These are phyloP conservation scores for Gaertneriomyces sp. DNA, from an alignment of 192 early-diverging fungal genomes.

Conservation along the genomic window DNA sequence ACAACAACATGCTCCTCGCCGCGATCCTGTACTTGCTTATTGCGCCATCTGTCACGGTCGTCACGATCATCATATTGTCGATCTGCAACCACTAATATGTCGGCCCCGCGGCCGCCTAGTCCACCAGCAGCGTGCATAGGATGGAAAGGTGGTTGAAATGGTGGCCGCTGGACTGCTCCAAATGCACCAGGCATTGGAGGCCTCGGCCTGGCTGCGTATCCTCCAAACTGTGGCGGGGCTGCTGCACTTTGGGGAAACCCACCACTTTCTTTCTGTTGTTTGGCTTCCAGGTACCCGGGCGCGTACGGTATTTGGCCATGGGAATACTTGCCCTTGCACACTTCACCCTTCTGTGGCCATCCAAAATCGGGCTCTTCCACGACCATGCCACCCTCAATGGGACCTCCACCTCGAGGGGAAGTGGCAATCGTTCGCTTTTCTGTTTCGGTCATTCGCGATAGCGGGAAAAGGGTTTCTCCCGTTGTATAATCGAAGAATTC, in stretches of 20 bases:
- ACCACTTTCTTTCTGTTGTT: constrained; percentile 5
- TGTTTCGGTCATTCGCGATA: constrained; percentile 40
- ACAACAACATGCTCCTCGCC: constrained; percentile 32
- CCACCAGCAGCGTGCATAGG: constrained; percentile 1
- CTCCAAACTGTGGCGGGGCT: neutral
- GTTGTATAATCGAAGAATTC: constrained; percentile 46
- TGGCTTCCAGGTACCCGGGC: constrained; percentile 10
- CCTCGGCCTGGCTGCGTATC: neutral
- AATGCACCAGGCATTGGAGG: neutral
- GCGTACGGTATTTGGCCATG: constrained; percentile 10
- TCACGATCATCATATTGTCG: constrained; percentile 32
- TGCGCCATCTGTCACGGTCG: constrained; percentile 12
- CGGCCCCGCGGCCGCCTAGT: constrained; percentile 7
- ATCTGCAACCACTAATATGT: constrained; percentile 25
- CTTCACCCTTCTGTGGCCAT: constrained; percentile 27
- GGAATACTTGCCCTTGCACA: constrained; percentile 25
- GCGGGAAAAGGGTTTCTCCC: constrained; percentile 42
- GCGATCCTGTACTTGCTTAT: constrained; percentile 21
- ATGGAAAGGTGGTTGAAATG: neutral
- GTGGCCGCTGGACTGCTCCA: neutral
- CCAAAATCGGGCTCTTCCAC: constrained; percentile 53
- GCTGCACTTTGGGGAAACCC: constrained; percentile 2
- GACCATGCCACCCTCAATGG: constrained; percentile 43
- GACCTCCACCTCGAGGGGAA: constrained; percentile 41
- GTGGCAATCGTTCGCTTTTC: constrained; percentile 37